Base-by-base conservation (phyloP, 352 stramenopile genomes). In the Globisporangium camurandrum region DNA sequence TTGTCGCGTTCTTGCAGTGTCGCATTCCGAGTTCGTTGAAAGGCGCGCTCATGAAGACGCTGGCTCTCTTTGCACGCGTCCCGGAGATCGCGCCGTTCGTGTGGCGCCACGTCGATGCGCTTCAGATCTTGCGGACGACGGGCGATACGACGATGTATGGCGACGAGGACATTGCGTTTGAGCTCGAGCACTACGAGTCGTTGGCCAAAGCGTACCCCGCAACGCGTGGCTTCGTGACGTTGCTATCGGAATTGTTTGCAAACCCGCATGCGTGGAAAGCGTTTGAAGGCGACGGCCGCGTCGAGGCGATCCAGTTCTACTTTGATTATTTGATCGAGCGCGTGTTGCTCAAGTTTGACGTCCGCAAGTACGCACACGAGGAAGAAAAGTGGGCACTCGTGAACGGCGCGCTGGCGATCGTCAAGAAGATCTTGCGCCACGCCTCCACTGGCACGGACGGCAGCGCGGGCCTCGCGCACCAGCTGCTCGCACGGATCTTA, bases 141-240 rank as follows among this genome's bases (percentile, higher is more conserved):
- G 66, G 77, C 0, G 75, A 88, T 37, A 72, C 71, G 0, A 67
- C 71, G 0, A 64, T 71, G 7, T 89, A 85, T 45, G 78, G 77
- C 1, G 82, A 69, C 27, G 65, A 90, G 45, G 80, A 89, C 56
- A 86, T 93, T 42, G 76, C 68, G 34, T 93, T 87, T 59, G 83
- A 93, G 56, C 68, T 93, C 3, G 83, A 93, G 51, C 83, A 93
- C 54, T 92, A 87, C 54, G 81, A 93, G 54, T 88, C 76, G 0
- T 50, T 89, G 43, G 84, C 70, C 46, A 71, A 75, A 28, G 77
- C 69, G 30, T 93, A 93, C 48, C 83, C 83, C 23, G 83, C 80
- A 34, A 93, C 83, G 23, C 59, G 75, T 51, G 83, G 83, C 6
- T 89, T 93, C 23, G 59, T 93, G 12, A 71, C 72, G 9, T 61